Conservation (phyloP, 352 stramenopile species). For the Globisporangium apiculatum region DNA sequence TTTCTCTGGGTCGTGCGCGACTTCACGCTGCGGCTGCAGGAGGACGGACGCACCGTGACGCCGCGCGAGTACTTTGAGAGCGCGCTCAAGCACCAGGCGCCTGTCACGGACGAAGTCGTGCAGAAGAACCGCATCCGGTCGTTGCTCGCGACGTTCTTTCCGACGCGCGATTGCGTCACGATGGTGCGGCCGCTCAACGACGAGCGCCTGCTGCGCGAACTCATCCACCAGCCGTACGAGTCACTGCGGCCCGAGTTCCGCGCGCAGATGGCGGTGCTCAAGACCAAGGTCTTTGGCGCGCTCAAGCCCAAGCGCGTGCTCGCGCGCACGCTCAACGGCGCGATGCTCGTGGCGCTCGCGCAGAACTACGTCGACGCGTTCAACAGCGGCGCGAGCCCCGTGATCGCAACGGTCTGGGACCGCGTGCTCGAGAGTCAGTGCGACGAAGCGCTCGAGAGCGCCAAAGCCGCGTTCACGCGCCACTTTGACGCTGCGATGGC, state of each 20-base stretch:
- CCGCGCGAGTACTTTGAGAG: constrained; percentile 69
- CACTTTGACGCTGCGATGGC: constrained; percentile 22
- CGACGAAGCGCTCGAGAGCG: constrained; percentile 47
- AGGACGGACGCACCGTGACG: constrained; percentile 47
- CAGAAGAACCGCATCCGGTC: constrained; percentile 61
- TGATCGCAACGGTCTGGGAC: constrained; percentile 80
- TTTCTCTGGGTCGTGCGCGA: constrained; percentile 88
- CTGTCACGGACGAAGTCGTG: constrained; percentile 34
- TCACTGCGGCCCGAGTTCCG: constrained; percentile 57
- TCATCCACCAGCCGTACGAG: constrained; percentile 49
- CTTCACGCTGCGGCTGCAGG: constrained; percentile 82
- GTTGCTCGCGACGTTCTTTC: constrained; percentile 61
- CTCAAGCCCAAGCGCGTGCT: constrained; percentile 65
- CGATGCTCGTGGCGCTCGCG: constrained; percentile 63
- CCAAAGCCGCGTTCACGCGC: constrained; percentile 37
- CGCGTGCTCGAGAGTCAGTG: constrained; percentile 71
- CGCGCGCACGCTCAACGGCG: constrained; percentile 44
- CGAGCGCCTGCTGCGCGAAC: constrained; percentile 40
- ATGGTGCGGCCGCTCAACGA: constrained; percentile 73
- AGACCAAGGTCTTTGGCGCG: constrained; percentile 41
- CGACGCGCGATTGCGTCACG: constrained; percentile 65
- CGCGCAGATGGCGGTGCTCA: constrained; percentile 50
- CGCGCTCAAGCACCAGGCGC: constrained; percentile 50
- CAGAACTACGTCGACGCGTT: constrained; percentile 61
- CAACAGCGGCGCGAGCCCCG: constrained; percentile 59